A percentile compares a stretch with the other conserved stretches of the same genome.
These are phyloP conservation scores for Fusarium multiceps DNA, from an alignment of 2,329 filamentous ascomycete genomes.

Conservation along the genomic window DNA sequence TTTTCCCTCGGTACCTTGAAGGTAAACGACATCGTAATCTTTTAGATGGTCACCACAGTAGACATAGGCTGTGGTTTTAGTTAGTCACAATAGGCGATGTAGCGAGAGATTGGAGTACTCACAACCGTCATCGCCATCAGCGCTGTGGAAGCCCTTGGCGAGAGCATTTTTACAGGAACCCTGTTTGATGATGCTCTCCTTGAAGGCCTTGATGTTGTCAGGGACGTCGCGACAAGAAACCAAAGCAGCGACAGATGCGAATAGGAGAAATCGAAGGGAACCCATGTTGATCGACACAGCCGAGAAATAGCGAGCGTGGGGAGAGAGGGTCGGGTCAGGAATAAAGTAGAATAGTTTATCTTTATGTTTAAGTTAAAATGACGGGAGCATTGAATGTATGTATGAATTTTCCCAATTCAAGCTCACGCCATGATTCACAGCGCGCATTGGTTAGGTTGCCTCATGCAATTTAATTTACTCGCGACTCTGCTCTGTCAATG, in stretches of 20 bases:
- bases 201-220: slow-evolving; percentile 55
- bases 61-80: slow-evolving; percentile 44
- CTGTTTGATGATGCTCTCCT: slow-evolving; percentile 53
- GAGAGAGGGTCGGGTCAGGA: slow-evolving; percentile 1
- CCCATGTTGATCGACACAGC: slow-evolving; percentile 21
- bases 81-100: background rate
- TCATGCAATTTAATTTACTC: slow-evolving; percentile 31
- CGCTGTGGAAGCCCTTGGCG: slow-evolving; percentile 56
- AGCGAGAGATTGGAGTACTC: slow-evolving; percentile 10
- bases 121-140: slow-evolving; percentile 53
- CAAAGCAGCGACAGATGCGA: slow-evolving; percentile 42
- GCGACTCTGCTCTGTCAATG: background rate
- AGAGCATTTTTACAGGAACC: slow-evolving; percentile 54
- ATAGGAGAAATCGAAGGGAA: slow-evolving; percentile 37
- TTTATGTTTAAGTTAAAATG: slow-evolving; percentile 9
- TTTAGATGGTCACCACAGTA: slow-evolving; percentile 61
- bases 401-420: background rate
- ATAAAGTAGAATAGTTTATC: slow-evolving; percentile 11
- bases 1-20: slow-evolving; percentile 56
- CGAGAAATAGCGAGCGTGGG: slow-evolving; percentile 21
- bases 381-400: background rate
- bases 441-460: background rate
- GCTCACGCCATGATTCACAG: slow-evolving; percentile 5
- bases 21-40: slow-evolving; percentile 59
- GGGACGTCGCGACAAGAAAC: slow-evolving; percentile 52